A percentile compares a stretch with the other conserved stretches of the same genome.
Evolutionary conservation across 306 rosid genomes (phyloP).

Genomic region (Rosa multiflora): DNA sequence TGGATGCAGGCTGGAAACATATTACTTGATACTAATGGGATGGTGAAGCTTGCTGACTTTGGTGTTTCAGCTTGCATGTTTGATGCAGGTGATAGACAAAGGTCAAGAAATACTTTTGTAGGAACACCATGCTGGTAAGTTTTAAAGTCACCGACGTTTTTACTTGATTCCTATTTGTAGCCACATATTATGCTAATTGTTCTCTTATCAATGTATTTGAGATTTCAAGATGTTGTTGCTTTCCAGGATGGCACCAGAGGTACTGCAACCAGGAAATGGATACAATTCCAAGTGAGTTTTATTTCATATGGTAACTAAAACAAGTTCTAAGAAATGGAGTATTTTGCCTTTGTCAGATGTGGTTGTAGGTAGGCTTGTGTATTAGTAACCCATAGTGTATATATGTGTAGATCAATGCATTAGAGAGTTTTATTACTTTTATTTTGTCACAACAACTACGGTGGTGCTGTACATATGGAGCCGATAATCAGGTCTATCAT

Average conservation of each 20-base stretch:
- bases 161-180: background rate
- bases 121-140: conserved; percentile 98
- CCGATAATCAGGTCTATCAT: background rate
- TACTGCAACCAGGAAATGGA: conserved; percentile 96
- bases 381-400: background rate
- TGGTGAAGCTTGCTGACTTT: conserved; percentile 88
- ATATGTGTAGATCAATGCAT: background rate
- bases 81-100: conserved; percentile 92
- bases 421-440: background rate
- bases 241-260: conserved; percentile 99
- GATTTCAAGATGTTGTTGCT: conserved; percentile 10
- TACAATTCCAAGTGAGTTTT: conserved; percentile 89
- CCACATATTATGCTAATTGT: conserved; percentile 2
- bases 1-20: conserved; percentile 83
- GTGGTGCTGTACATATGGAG: background rate
- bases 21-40: conserved; percentile 70
- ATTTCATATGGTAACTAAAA: background rate
- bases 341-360: background rate
- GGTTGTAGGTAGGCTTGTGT: background rate
- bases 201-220: conserved; percentile 14
- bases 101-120: conserved; percentile 83
- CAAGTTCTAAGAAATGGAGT: background rate
- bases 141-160: background rate
- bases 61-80: conserved; percentile 99
- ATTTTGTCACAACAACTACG: background rate